These are phyloP conservation scores for Neospermospora avenae DNA, from an alignment of 2,329 filamentous ascomycete genomes.

Conservation along the genomic window DNA sequence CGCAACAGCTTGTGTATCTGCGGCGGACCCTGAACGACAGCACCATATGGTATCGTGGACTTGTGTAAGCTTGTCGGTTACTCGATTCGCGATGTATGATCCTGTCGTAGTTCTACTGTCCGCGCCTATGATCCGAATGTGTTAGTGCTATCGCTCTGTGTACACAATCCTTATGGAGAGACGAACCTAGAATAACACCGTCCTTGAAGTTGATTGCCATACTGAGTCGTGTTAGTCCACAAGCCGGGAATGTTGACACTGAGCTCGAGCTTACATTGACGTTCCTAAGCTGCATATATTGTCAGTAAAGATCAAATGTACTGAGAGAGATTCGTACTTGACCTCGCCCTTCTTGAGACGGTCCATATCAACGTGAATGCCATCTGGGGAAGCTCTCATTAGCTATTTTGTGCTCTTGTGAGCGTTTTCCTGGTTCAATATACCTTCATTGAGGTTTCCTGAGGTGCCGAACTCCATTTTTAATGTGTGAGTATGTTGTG, in stretches of 20 bases:
- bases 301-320: slow-evolving; percentile 16
- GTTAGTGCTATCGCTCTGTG: slow-evolving; percentile 12
- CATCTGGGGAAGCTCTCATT: slow-evolving; percentile 61
- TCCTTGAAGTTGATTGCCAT: slow-evolving; percentile 99
- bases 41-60: slow-evolving; percentile 99
- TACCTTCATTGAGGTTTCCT: slow-evolving; percentile 63
- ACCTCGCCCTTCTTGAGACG: slow-evolving; percentile 98
- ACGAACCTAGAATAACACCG: slow-evolving; percentile 83
- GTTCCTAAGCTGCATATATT: slow-evolving; percentile 72
- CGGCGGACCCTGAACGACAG: slow-evolving; percentile 94
- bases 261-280: slow-evolving; percentile 70
- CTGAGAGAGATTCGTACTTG: slow-evolving; percentile 65
- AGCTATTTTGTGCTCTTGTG: slow-evolving; percentile 24
- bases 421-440: slow-evolving; percentile 20
- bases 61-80: slow-evolving; percentile 98
- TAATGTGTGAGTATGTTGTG: slow-evolving; percentile 12
- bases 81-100: slow-evolving; percentile 97
- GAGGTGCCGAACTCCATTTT: slow-evolving; percentile 62
- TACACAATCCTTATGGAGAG: neutral
- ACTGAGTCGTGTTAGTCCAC: slow-evolving; percentile 46
- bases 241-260: slow-evolving; percentile 15
- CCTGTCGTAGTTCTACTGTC: slow-evolving; percentile 97
- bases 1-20: slow-evolving; percentile 95
- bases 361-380: slow-evolving; percentile 98
- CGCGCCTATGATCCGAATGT: slow-evolving; percentile 55